phyloP scores from a whole-genome alignment of 2,329 filamentous ascomycete genomes.

The Fusarium neocosmosporiellum region DNA sequence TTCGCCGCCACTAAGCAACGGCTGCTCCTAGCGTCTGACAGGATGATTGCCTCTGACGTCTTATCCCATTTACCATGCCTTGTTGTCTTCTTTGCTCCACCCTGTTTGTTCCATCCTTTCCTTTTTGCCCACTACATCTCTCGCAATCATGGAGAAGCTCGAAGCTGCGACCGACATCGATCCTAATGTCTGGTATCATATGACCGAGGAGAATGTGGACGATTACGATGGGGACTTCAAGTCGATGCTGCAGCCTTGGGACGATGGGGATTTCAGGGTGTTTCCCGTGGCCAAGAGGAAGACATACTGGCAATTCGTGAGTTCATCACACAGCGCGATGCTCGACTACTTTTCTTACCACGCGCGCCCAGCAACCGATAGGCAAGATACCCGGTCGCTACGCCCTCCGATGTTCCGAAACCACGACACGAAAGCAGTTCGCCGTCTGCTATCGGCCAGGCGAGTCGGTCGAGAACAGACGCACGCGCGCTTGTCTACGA shows the following conservation, averaged over 20 bases:
- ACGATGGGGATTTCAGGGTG: constrained; percentile 36
- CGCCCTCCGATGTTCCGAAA: constrained; percentile 42
- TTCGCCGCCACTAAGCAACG: background rate
- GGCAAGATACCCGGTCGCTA: constrained; percentile 41
- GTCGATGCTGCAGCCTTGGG: constrained; percentile 27
- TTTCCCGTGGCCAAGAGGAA: constrained; percentile 10
- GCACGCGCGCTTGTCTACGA: constrained; percentile 45
- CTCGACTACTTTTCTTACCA: constrained; percentile 24
- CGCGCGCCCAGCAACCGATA: constrained; percentile 44
- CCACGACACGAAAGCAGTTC: constrained; percentile 45
- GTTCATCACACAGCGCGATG: background rate
- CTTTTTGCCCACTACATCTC: background rate
- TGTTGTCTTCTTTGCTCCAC: background rate
- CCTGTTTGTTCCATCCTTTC: background rate
- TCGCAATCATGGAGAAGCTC: constrained; percentile 16
- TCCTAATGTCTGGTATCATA: constrained; percentile 48
- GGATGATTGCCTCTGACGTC: background rate
- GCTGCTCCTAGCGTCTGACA: background rate
- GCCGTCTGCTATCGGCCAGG: constrained; percentile 39
- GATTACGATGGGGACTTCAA: constrained; percentile 39
- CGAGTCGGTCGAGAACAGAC: constrained; percentile 39
- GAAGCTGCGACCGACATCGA: constrained; percentile 40
- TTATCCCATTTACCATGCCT: background rate
- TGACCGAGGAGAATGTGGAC: constrained; percentile 48
- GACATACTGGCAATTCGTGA: constrained; percentile 11